Percentiles rank a stretch among this genome's conserved stretches.
Evolutionary conservation across 1,284 basidiomycete species (phyloP).

Genomic region (Neonothopanus nambi): DNA sequence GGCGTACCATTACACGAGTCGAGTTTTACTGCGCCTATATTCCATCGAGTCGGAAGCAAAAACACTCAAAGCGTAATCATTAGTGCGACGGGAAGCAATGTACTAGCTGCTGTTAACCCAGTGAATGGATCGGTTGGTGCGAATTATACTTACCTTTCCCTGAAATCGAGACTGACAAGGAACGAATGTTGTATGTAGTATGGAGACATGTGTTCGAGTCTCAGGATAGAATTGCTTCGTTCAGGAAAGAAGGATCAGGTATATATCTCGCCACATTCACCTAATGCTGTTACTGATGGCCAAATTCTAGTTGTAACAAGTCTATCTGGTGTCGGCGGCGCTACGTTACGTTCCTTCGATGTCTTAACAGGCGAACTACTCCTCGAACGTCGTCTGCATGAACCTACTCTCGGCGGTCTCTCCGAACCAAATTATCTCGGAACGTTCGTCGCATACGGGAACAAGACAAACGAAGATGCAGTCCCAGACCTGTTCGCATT

Average conservation of each 20-base stretch:
- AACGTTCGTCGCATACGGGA: slow-evolving; percentile 37
- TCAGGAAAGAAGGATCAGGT: slow-evolving; percentile 65
- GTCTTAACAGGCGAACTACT: slow-evolving; percentile 65
- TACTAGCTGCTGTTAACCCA: slow-evolving; percentile 76
- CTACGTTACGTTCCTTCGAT: slow-evolving; percentile 74
- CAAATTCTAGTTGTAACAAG: slow-evolving; percentile 57
- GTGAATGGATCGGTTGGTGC: slow-evolving; percentile 73
- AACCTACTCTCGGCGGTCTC: slow-evolving; percentile 41
- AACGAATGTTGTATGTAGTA: slow-evolving; percentile 39
- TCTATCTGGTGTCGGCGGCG: slow-evolving; percentile 75
- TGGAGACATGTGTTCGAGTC: slow-evolving; percentile 81
- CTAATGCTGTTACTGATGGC: background rate
- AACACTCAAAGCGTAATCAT: slow-evolving; percentile 56
- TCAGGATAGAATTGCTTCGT: slow-evolving; percentile 71
- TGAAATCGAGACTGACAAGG: slow-evolving; percentile 14
- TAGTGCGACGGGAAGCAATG: slow-evolving; percentile 74
- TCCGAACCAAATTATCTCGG: slow-evolving; percentile 50
- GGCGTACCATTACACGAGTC: slow-evolving; percentile 66
- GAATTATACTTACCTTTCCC: slow-evolving; percentile 28
- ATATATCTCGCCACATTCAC: slow-evolving; percentile 21
- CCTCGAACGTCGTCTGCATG: slow-evolving; percentile 65
- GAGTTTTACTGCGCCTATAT: slow-evolving; percentile 51
- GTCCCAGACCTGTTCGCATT: slow-evolving; percentile 48
- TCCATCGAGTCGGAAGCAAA: slow-evolving; percentile 42
- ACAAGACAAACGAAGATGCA: slow-evolving; percentile 18